Evolutionary conservation across 1,139 yeast species (phyloP), one percentile per base, ranked within the genome.

Genomic region (Hyphopichia wangnamkhiaoensis): DNA sequence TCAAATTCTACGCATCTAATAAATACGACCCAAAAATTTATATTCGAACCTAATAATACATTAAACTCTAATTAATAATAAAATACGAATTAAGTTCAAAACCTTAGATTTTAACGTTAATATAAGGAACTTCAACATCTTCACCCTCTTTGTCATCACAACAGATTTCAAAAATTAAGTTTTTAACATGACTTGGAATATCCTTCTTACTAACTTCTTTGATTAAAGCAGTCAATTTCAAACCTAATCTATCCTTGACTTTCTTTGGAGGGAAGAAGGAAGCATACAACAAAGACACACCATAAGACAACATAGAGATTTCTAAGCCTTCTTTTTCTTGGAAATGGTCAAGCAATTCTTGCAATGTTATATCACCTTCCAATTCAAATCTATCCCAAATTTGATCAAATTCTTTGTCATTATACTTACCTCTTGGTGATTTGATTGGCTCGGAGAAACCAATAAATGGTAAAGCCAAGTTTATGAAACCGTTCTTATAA

Each of bases 361-460:
- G 80, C 50, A 93, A 76, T 7, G 95, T 88, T 42, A 88, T 69
- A 55, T 91, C 84, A 38, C 93, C 95, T 38, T 80, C 58, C 39
- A 93, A 67, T 52, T 84, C 91, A 61, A 91, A 91, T 60, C 98
- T 79, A 56, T 90, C 97, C 99, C 99, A 93, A 53, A 91, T 89
- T 65, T 77, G 80, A 63, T 94, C 98, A 54, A 87, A 85, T 44
- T 72, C 74, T 60, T 83, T 86, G 44, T 77, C 85, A 53, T 90
- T 90, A 65, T 90, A 91, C 59, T 84, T 80, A 43, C 86, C 84
- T 65, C 85, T 82, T 37, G 88, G 79, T 27, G 96, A 87, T 37
- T 84, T 82, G 55, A 93, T 81, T 40, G 99, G 99, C 65, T 94
- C 98, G 7, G 96, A 88, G 60, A 93, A 93, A 8, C 96, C 98